These are phyloP conservation scores for Mortierella sp. DNA, from an alignment of 371 early-diverging fungal species.

Conservation along the genomic window DNA sequence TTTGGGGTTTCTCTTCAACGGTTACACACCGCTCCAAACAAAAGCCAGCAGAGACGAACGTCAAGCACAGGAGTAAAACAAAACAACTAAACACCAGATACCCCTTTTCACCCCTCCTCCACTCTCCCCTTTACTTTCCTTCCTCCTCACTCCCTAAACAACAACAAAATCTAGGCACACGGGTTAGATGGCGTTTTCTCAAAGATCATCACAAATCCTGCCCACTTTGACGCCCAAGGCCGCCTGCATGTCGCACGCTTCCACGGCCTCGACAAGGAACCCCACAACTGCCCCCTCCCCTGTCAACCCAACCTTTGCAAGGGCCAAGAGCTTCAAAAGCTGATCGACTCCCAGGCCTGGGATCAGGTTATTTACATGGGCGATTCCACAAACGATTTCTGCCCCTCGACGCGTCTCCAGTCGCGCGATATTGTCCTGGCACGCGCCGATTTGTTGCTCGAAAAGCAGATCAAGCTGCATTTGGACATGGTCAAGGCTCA, in stretches of 20 bases:
- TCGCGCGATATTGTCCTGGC: conserved; percentile 38
- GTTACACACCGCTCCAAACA: neutral
- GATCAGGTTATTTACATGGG: conserved; percentile 70
- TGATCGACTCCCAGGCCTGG: conserved; percentile 54
- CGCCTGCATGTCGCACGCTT: conserved; percentile 68
- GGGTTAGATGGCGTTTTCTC: conserved; percentile 67
- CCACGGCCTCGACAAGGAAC: conserved; percentile 60
- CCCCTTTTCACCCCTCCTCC: neutral
- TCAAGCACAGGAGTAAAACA: too few species aligned
- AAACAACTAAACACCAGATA: neutral
- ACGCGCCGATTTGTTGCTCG: conserved; percentile 28
- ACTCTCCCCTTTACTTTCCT: neutral
- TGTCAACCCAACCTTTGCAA: conserved; percentile 86
- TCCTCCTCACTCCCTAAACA: neutral
- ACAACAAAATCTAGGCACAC: conserved; percentile 60
- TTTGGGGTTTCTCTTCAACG: neutral
- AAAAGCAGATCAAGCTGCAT: conserved; percentile 35
- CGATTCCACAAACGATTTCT: conserved; percentile 75
- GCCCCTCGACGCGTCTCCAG: conserved; percentile 68
- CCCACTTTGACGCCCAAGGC: conserved; percentile 66
- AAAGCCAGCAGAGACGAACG: neutral
- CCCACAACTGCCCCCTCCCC: conserved; percentile 73
- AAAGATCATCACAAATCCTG: conserved; percentile 82
- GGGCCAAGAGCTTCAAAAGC: conserved; percentile 61
- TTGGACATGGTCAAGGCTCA: conserved; percentile 34